Base-by-base conservation (phyloP, 345 rosid species). In the Eucalyptus pauciflora region DNA sequence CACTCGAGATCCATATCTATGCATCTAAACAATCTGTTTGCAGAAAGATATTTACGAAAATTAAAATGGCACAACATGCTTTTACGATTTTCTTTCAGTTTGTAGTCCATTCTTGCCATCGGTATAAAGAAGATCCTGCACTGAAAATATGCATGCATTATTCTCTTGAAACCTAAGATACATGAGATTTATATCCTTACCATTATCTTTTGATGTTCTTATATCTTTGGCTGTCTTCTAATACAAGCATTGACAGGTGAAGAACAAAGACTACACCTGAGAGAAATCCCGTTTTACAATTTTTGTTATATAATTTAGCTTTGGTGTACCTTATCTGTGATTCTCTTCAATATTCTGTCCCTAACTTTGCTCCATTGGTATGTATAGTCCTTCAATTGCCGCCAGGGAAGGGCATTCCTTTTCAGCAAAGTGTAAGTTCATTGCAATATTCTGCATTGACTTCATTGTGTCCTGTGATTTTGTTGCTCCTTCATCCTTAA, bases 401-500 rank as follows among this genome's bases (percentile, higher is more conserved):
- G 90, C 51, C 91, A 64, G 86, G 95, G 94, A 88, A 94, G 92
- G 92, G 94, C 94, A 18, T 94, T 88, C 89, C 90, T 92, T 79
- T 94, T 92, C 93, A 92, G 64, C 86, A 90, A 91, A 24, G 95
- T 91, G 95, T 94, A 89, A 92, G 93, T 91, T 90, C 85, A 54
- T 86, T 87, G 27, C 33, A 80, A 86, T 52, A 49, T 85, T 83
- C 71, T 10, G 50, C 76, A 81, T 67, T 31, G n/a, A 33, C 37
- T 87, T 81, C 83, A 22, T 29, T 31, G 86, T 71, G 52, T 62
- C 41, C 64, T 15, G 51, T 41, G 48, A 11, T 31, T 91, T 7
- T 67, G 45, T 85, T 81, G 22, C 45, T 85, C 71, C 43, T 20
- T n/a, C 58, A 25, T 43, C 46, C 69, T 87, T 17, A 22, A 43